Evolutionary conservation across 2,329 filamentous ascomycete species (phyloP).

Genomic region (Penicillium sp.): DNA sequence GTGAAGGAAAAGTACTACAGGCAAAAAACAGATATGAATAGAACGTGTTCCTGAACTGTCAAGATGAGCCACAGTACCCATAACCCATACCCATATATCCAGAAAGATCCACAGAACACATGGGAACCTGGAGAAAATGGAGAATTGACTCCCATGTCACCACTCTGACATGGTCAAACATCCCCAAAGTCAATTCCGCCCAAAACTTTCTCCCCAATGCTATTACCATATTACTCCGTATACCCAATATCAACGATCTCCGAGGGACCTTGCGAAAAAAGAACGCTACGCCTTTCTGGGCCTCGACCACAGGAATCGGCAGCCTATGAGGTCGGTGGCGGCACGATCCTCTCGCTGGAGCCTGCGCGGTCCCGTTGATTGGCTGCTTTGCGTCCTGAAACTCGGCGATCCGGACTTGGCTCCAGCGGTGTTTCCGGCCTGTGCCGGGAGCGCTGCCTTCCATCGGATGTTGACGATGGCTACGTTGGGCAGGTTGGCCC

Average conservation of each 20-base stretch:
- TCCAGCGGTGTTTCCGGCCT: slow-evolving; percentile 24
- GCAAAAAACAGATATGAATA: not conserved
- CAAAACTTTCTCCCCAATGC: not conserved
- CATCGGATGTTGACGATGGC: slow-evolving; percentile 6
- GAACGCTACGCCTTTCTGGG: slow-evolving; percentile 5
- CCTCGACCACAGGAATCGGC: slow-evolving; percentile 13
- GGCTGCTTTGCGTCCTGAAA: slow-evolving; percentile 27
- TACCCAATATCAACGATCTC: not conserved
- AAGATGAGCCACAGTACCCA: not conserved
- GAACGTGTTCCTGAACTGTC: not conserved
- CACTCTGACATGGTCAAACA: not conserved
- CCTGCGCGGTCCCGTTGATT: slow-evolving; percentile 21
- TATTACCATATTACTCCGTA: not conserved
- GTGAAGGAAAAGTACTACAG: not conserved
- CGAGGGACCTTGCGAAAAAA: slow-evolving; percentile 18
- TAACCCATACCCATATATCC: not conserved
- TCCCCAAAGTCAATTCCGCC: slow-evolving; percentile 3
- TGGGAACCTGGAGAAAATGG: slow-evolving; percentile 4
- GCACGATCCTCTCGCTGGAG: slow-evolving; percentile 21
- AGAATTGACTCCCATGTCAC: not conserved
- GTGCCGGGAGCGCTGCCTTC: slow-evolving; percentile 14
- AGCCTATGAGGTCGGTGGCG: slow-evolving; percentile 35
- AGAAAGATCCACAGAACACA: slow-evolving; percentile 8
- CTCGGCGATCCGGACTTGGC: slow-evolving; percentile 29
- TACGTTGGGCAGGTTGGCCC: slow-evolving; percentile 2